These are phyloP conservation scores for Fusarium citri DNA, from an alignment of 2,329 filamentous ascomycete genomes.

Conservation along the genomic window DNA sequence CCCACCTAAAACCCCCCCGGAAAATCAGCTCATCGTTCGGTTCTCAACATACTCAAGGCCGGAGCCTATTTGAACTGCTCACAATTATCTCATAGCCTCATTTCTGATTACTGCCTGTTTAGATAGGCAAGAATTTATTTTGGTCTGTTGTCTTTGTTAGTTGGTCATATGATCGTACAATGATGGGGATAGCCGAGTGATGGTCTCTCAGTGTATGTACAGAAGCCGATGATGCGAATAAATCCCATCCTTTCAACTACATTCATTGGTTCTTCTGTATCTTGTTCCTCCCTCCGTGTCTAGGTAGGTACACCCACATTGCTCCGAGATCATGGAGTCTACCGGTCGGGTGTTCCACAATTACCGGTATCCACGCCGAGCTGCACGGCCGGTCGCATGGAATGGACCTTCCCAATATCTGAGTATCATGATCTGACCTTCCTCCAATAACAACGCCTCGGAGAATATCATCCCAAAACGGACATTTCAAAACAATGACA, in stretches of 20 bases:
- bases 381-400: neutral
- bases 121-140: neutral
- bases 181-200: neutral
- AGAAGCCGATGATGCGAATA: neutral
- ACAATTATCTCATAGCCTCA: neutral
- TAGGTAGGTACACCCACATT: neutral
- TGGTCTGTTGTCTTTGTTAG: neutral
- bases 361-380: neutral
- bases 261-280: neutral
- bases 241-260: neutral
- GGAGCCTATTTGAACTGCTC: neutral
- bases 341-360: neutral
- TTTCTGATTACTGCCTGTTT: neutral
- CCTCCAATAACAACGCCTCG: neutral
- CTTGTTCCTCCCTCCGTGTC: neutral
- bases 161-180: neutral
- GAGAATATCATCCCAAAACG: constrained; percentile 20
- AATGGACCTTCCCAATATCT: neutral
- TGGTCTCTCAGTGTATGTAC: neutral
- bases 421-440: neutral
- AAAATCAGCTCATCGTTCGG: constrained; percentile 30
- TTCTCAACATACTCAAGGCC: constrained; percentile 4
- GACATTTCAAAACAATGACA: neutral
- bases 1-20: constrained; percentile 16
- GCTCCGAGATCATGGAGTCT: neutral